Percentiles rank a stretch among this genome's conserved stretches.
These are phyloP conservation scores for Globisporangium sylvaticum DNA, from an alignment of 352 stramenopile species.

Conservation along the genomic window DNA sequence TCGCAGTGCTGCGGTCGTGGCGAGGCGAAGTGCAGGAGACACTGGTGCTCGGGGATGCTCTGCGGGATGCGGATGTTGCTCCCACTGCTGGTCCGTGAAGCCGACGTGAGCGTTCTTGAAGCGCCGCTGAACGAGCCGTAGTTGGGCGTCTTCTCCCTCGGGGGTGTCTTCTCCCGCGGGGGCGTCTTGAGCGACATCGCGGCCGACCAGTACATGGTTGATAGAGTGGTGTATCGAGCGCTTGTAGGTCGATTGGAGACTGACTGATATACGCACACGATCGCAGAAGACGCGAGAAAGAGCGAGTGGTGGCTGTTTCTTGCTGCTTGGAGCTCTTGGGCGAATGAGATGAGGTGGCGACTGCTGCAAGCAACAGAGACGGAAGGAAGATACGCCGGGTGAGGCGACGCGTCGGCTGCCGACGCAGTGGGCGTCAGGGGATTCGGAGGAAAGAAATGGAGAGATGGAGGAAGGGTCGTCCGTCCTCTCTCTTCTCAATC, in stretches of 20 bases:
- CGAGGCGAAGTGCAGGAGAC: conserved; percentile 55
- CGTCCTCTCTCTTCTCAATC: not conserved
- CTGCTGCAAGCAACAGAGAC: not conserved
- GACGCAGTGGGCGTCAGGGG: conserved; percentile 12
- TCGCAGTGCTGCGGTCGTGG: conserved; percentile 24
- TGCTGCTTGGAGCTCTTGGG: conserved; percentile 5
- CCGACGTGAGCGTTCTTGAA: not conserved
- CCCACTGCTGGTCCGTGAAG: conserved; percentile 15
- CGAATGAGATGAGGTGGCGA: not conserved
- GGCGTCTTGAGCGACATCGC: conserved; percentile 58
- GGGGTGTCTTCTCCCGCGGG: conserved; percentile 27
- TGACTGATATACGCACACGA: not conserved
- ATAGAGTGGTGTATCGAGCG: not conserved
- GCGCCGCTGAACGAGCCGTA: conserved; percentile 55
- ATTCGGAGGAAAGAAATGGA: conserved; percentile 5
- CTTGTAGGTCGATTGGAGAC: not conserved
- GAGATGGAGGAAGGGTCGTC: not conserved
- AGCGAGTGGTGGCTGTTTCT: not conserved
- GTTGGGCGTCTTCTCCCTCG: conserved; percentile 25
- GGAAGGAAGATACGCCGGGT: not conserved
- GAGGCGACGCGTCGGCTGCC: conserved; percentile 10
- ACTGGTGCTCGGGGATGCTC: conserved; percentile 75
- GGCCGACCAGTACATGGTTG: conserved; percentile 71
- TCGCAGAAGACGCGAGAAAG: not conserved
- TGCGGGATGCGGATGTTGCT: conserved; percentile 59